Percentiles rank a stretch among this genome's conserved stretches.
Evolutionary conservation across 2,329 filamentous ascomycete genomes (phyloP).

Genomic region (Sporothrix mexicana): DNA sequence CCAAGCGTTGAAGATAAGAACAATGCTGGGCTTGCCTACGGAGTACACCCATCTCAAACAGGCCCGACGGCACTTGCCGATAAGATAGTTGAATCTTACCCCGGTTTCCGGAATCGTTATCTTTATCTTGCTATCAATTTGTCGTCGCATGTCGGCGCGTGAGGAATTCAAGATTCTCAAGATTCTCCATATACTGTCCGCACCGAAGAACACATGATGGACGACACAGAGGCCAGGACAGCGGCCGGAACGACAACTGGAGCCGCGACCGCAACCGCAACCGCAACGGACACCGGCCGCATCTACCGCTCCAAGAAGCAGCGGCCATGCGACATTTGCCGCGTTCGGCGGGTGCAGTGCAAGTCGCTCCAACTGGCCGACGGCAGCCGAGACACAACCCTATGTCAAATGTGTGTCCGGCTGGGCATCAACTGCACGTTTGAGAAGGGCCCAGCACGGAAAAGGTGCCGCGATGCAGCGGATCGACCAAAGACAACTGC

Average conservation of each 20-base stretch:
- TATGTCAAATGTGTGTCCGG: slow-evolving; percentile 21
- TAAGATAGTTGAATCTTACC: not conserved
- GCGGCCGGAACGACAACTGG: too few relatives aligned
- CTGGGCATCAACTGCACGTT: slow-evolving; percentile 21
- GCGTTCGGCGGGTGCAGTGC: slow-evolving; percentile 21
- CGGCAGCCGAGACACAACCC: not conserved
- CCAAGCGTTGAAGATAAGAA: not conserved
- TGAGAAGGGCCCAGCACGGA: slow-evolving; percentile 12
- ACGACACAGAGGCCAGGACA: not conserved
- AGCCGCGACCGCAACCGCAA: too few relatives aligned
- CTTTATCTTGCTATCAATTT: too few relatives aligned
- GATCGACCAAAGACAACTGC: not conserved
- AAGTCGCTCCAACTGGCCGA: slow-evolving; percentile 18
- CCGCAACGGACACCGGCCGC: not conserved
- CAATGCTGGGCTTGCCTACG: too few relatives aligned
- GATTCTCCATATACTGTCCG: not conserved
- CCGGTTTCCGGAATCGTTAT: not conserved
- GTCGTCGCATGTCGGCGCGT: not conserved
- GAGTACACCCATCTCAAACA: too few relatives aligned
- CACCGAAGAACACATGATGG: not conserved
- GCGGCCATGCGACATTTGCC: slow-evolving; percentile 26
- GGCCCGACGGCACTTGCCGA: not conserved
- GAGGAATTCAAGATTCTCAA: not conserved
- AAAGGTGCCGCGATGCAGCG: not conserved
- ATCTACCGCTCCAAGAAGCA: slow-evolving; percentile 28